Evolutionary conservation across 1,284 basidiomycete species (phyloP).

Genomic region (Boletellus sp.): DNA sequence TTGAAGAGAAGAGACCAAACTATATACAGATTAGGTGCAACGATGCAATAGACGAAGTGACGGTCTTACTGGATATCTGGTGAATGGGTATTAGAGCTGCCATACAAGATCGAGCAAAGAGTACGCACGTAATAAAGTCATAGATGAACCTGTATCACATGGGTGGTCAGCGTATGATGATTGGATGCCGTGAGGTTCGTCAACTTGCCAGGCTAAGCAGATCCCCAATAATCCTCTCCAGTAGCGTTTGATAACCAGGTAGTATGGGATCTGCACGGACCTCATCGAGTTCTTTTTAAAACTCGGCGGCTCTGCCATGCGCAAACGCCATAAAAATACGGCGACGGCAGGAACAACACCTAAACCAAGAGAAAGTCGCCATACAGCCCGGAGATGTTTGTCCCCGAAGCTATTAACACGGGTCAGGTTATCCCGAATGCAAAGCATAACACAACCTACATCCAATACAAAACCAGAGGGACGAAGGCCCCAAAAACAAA

Average conservation of each 20-base stretch:
- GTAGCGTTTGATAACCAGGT: conserved; percentile 79
- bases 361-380: conserved; percentile 88
- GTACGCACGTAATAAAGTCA: conserved; percentile 70
- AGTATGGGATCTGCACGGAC: conserved; percentile 69
- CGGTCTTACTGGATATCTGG: conserved; percentile 55
- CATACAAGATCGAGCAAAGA: not conserved
- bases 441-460: conserved; percentile 44
- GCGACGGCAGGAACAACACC: conserved; percentile 79
- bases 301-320: conserved; percentile 76
- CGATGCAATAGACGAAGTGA: not conserved
- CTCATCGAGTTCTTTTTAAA: conserved; percentile 79
- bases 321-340: conserved; percentile 84
- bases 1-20: conserved; percentile 83
- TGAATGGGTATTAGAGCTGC: conserved; percentile 3
- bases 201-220: conserved; percentile 63
- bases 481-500: conserved; percentile 85
- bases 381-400: conserved; percentile 79
- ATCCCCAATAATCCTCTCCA: conserved; percentile 68
- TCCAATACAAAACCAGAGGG: conserved; percentile 82
- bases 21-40: conserved; percentile 28
- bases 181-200: not conserved
- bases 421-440: not conserved
- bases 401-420: conserved; percentile 58
- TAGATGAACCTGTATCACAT: conserved; percentile 67
- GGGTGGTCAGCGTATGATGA: not conserved